A percentile compares a stretch with the other conserved stretches of the same genome.
phyloP scores from a whole-genome alignment of 176 grass and related monocot species.

The Saccharum officinarum region DNA sequence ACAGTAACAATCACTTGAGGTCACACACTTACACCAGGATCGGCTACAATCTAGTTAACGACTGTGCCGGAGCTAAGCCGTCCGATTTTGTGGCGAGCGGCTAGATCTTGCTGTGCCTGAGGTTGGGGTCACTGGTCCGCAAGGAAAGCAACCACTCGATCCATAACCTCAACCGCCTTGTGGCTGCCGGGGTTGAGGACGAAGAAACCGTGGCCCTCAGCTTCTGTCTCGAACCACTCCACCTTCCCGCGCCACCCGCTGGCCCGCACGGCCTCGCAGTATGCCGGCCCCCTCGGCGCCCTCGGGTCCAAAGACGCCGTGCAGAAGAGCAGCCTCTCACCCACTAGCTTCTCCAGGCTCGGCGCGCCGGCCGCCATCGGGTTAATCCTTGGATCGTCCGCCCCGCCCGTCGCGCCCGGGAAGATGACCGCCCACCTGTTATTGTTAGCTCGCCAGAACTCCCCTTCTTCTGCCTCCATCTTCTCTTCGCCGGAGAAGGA shows the following conservation, averaged over 20 bases:
- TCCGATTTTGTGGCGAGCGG: too few relatives aligned
- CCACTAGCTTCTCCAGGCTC: slow-evolving; percentile 25
- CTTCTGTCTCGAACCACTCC: slow-evolving; percentile 53
- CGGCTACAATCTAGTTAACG: neutral
- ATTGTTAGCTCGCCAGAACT: neutral
- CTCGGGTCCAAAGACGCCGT: slow-evolving; percentile 43
- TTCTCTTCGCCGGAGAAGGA: slow-evolving; percentile 30
- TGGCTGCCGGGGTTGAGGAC: neutral
- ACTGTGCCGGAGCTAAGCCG: neutral
- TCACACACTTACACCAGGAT: neutral
- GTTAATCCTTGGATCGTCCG: slow-evolving; percentile 55
- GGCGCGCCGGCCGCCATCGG: slow-evolving; percentile 43
- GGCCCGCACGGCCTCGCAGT: slow-evolving; percentile 43
- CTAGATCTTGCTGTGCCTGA: neutral
- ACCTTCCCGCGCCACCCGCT: slow-evolving; percentile 54
- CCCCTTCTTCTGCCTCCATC: neutral
- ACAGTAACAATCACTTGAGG: neutral
- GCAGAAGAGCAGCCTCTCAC: slow-evolving; percentile 37
- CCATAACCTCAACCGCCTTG: neutral
- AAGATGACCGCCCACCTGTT: slow-evolving; percentile 44
- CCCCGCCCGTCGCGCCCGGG: neutral
- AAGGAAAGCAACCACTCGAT: slow-evolving; percentile 25
- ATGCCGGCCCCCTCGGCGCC: slow-evolving; percentile 23
- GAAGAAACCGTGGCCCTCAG: slow-evolving; percentile 32
- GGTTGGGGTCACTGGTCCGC: neutral